A percentile compares a stretch with the other conserved stretches of the same genome.
phyloP scores from a whole-genome alignment of 345 rosid species.

The Eutrema japonicum region DNA sequence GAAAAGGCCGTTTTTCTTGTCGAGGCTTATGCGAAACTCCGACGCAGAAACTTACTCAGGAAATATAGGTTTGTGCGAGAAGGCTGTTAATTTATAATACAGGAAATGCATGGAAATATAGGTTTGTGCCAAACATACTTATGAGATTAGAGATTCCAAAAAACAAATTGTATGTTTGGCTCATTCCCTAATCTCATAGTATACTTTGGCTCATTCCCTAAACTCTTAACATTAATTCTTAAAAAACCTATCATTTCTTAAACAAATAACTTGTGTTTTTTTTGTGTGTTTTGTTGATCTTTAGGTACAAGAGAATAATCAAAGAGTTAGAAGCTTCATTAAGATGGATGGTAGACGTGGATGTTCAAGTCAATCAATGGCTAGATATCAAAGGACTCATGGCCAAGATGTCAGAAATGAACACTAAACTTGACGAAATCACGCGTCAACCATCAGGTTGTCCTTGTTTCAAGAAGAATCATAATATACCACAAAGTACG shows the following conservation, averaged over 20 bases:
- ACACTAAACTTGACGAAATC: constrained; percentile 30
- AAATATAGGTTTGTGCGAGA: constrained; percentile 21
- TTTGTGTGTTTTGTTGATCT: not conserved
- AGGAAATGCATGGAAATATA: not conserved
- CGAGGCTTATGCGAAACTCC: constrained; percentile 19
- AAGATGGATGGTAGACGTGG: constrained; percentile 41
- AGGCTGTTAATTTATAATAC: not conserved
- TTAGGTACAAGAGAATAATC: constrained; percentile 36
- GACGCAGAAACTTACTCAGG: constrained; percentile 36
- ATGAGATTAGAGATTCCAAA: too few relatives aligned
- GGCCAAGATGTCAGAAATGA: constrained; percentile 37
- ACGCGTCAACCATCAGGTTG: constrained; percentile 11
- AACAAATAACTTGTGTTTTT: too few relatives aligned
- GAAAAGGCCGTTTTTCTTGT: constrained; percentile 14
- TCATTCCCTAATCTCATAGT: too few relatives aligned
- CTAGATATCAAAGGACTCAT: constrained; percentile 21
- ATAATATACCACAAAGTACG: constrained; percentile 1
- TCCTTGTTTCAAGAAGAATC: not conserved
- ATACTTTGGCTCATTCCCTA: too few relatives aligned
- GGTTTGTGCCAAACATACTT: too few relatives aligned
- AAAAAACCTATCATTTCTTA: too few relatives aligned
- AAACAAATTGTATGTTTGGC: too few relatives aligned
- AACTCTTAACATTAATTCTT: too few relatives aligned
- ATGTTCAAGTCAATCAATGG: constrained; percentile 37
- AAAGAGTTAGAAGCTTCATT: constrained; percentile 37